Conservation (phyloP, 2,329 filamentous ascomycete species). For the Sarocladium brachiariae region DNA sequence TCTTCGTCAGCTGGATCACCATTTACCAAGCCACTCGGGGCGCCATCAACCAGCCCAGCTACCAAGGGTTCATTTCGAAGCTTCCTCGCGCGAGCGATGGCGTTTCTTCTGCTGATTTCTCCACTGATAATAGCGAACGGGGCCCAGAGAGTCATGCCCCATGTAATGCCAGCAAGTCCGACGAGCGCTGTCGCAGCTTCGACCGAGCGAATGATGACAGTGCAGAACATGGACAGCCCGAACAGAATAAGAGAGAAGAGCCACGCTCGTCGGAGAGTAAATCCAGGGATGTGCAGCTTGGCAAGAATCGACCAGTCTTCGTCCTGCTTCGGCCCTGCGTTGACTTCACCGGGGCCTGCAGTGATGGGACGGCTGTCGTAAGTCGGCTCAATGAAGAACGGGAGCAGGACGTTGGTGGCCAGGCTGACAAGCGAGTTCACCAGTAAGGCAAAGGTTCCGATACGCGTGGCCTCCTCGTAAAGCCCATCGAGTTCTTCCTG, state of each 20-base stretch:
- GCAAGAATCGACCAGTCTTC: slow-evolving; percentile 42
- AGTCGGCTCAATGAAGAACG: slow-evolving; percentile 77
- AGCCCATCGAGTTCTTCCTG: slow-evolving; percentile 68
- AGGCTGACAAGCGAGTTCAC: slow-evolving; percentile 85
- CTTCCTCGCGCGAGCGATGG: slow-evolving; percentile 37
- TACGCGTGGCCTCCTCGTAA: slow-evolving; percentile 78
- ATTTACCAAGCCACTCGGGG: slow-evolving; percentile 6
- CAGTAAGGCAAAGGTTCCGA: slow-evolving; percentile 83
- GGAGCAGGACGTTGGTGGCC: slow-evolving; percentile 71
- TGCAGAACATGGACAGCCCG: slow-evolving; percentile 71
- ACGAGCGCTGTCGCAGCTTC: slow-evolving; percentile 69
- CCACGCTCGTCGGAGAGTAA: slow-evolving; percentile 87
- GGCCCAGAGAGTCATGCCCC: slow-evolving; percentile 90
- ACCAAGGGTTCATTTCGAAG: slow-evolving; percentile 15
- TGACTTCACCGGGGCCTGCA: slow-evolving; percentile 23
- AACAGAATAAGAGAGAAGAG: slow-evolving; percentile 80
- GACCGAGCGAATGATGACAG: slow-evolving; percentile 68
- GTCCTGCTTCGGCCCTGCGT: slow-evolving; percentile 20
- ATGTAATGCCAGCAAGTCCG: slow-evolving; percentile 78
- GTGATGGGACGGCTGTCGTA: slow-evolving; percentile 47
- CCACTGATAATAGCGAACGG: slow-evolving; percentile 92
- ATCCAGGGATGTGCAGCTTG: slow-evolving; percentile 65
- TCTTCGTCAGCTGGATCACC: slow-evolving; percentile 37
- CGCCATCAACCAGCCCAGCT: slow-evolving; percentile 1
- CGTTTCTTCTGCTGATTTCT: slow-evolving; percentile 79